Evolutionary conservation across 2,329 filamentous ascomycete species (phyloP), one percentile per base, ranked within the genome.

Genomic region (Claviceps spartinae): DNA sequence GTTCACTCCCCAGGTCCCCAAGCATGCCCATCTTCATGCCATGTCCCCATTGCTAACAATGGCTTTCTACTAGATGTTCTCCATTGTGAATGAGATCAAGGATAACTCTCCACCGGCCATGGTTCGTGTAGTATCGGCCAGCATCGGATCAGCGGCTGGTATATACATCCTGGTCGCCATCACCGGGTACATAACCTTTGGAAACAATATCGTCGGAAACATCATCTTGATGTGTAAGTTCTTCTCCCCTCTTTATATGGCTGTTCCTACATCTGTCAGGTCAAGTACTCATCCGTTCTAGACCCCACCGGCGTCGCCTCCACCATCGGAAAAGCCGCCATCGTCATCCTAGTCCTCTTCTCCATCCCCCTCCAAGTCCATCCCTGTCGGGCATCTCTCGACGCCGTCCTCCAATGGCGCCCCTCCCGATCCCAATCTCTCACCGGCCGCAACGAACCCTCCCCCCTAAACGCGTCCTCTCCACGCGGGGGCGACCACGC

Each of bases 321-420:
- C 1, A 97, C 91, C 1, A 89, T 98, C 59, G 93, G 88, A 51
- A 91, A 94, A 58, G 88, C 89, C 2, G 93, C 93, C 47, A 98
- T 98, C 57, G 93, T 98, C 40, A 77, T 97, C 53, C 81, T 98
- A 1, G 93, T 98, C 59, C 89, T 94, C 67, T 97, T 98, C 66
- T 95, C 89, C 16, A 91, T 97, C 55, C 93, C 93, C 1, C 78
- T 98, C 1, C 93, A 98, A 67, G 85, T 95, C 40, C 93, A 98
- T 64, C 93, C 93, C 0, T 97, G 93, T 69, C 83, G 93, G 55
- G 93, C 93, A n/a, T 95, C 88, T 16, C 74, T 97, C 30, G 89
- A 97, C 62, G 91, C 93, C 0, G 88, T 96, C n/a, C 69, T 95
- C 49, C 90, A 86, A 69, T 97, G 93, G 91, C 81, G 89, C 7